Evolutionary conservation across 129 eudicot genomes (phyloP), one percentile per base, ranked within the genome.

Genomic region (Helianthus annuus): DNA sequence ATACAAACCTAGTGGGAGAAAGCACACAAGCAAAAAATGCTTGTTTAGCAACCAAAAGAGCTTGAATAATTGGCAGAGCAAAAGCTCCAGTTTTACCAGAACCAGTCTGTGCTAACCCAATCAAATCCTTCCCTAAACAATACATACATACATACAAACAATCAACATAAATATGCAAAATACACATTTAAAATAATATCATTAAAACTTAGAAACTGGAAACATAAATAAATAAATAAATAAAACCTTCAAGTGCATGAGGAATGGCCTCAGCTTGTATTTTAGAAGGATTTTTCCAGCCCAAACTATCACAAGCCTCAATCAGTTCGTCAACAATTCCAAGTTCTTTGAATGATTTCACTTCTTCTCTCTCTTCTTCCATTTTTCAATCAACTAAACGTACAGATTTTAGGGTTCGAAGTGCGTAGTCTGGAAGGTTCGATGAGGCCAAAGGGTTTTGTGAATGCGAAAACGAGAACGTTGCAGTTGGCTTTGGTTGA

Each of bases 51-150:
- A 79, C 85, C 49, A 90, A 48, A 27, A 90, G 79, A 0, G 93
- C 70, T 71, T 94, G 97, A 9, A 90, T 78, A 12, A 94, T 90
- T 2, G 97, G 99, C 72, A 90, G 72, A 10, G 99, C 99, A 78
- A 88, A 90, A 12, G 99, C 99, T 38, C 97, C 97, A 8, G 99
- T 94, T 84, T 94, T 94, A 52, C 97, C 97, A 3, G 99, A 94
- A 63, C 99, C 97, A n/a, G 99, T 90, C 69, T 94, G 97, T 17
- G 99, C 99, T 55, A 94, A 88, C 44, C 96, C 99, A 75, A 94
- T 90, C 38, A 94, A 48, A 77, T 94, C 99, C 75, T 83, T 94
- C n/a, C 98, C 96, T 81, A 72, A 29, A 80, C 55, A 44, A 44
- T 66, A 60, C 1, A 66, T 22, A 5, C 34, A 44, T 66, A 60